Conservation (phyloP, 2,329 filamentous ascomycete species). For the Fusarium nodosum region DNA sequence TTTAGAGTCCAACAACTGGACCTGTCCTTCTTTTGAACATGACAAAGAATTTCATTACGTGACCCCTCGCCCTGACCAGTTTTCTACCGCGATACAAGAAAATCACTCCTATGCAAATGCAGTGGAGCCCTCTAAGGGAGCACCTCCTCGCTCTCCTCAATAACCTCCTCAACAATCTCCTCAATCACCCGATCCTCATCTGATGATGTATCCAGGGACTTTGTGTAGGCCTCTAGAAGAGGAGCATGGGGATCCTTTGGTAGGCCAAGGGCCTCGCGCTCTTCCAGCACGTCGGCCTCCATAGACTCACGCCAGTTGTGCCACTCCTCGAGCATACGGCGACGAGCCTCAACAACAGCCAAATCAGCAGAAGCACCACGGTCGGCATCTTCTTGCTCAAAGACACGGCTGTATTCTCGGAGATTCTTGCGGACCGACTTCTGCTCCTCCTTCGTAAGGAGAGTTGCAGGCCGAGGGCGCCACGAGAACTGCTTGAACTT, state of each 20-base stretch:
- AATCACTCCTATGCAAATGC: slow-evolving; percentile 51
- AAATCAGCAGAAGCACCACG: slow-evolving; percentile 94
- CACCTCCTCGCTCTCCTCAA: slow-evolving; percentile 88
- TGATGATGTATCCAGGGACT: slow-evolving; percentile 66
- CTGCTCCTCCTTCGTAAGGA: slow-evolving; percentile 96
- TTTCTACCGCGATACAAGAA: slow-evolving; percentile 54
- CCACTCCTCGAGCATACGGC: slow-evolving; percentile 90
- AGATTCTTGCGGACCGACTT: slow-evolving; percentile 98
- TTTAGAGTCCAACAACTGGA: slow-evolving; percentile 42
- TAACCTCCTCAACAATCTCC: slow-evolving; percentile 86
- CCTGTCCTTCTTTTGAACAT: slow-evolving; percentile 44
- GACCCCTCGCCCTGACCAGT: slow-evolving; percentile 52
- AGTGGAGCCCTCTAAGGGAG: slow-evolving; percentile 56
- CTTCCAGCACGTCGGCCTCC: slow-evolving; percentile 78
- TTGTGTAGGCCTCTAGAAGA: slow-evolving; percentile 69
- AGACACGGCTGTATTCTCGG: slow-evolving; percentile 93
- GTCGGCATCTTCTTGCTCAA: slow-evolving; percentile 95
- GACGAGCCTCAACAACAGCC: slow-evolving; percentile 89
- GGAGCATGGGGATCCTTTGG: slow-evolving; percentile 74
- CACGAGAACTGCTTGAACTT: slow-evolving; percentile 98
- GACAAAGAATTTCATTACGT: slow-evolving; percentile 54
- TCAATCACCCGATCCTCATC: slow-evolving; percentile 86
- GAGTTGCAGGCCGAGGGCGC: slow-evolving; percentile 91
- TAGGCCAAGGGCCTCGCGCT: slow-evolving; percentile 76
- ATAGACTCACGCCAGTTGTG: slow-evolving; percentile 82